Evolutionary conservation across 2,329 filamentous ascomycete species (phyloP), one percentile per base, ranked within the genome.

Genomic region (Colletotrichum agaves): DNA sequence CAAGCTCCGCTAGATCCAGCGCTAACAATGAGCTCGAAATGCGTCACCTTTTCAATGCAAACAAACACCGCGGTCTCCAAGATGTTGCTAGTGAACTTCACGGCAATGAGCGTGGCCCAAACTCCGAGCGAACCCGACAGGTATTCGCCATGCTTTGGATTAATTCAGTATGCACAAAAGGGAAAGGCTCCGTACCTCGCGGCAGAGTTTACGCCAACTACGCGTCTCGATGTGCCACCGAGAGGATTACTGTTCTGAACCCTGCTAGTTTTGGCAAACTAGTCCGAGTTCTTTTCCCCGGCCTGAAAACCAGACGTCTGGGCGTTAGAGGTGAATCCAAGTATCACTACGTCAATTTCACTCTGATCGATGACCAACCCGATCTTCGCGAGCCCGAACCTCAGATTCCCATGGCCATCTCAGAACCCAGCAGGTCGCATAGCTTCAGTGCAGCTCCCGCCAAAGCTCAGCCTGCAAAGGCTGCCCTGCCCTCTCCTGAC

Each of bases 241-340:
- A 98, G 76, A 90, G 94, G 75, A 97, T 98, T 43, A 97, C 96
- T 0, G 94, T 97, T 10, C 82, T 99, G 64, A 99, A 99, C 75
- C 96, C 96, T 46, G 96, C 96, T 10, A 98, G 95, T 31, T 99
- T 99, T 79, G 96, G 96, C 63, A 99, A 99, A 79, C 88, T 99
- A 47, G 96, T 99, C 37, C 90, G 96, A 35, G 95, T 99, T 43
- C 91, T 99, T 58, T 99, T 98, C 74, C 95, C 96, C 0, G 95
- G 94, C 46, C 90, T 99, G 21, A 95, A 97, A 80, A 99, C 96
- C 35, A 88, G 96, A 67, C 88, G 96, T 71, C 85, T 99, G 12
- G 96, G 96, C 70, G 94, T 98, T 52, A 90, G 96, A 60, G 96
- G 96, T 71, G 95, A 98, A 81, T 99, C 96, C 13, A 99, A 99